Evolutionary conservation across 73 alveolate species (phyloP), one percentile per base, ranked within the genome.

Genomic region (Paramecium pentaurelia): DNA sequence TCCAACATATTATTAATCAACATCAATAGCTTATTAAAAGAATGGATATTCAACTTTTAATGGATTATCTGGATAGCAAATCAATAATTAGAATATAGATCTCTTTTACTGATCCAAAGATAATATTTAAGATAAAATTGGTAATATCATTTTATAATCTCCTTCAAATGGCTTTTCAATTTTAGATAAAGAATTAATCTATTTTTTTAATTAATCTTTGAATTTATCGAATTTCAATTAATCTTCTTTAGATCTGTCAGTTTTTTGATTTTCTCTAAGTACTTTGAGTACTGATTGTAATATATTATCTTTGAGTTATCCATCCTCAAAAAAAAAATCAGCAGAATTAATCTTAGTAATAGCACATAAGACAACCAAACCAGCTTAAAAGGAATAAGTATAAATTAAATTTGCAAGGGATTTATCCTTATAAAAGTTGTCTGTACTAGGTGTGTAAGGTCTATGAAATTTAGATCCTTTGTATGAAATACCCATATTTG

Each of bases 381-480:
- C 91, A 1, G 77, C 91, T 64, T 44, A 25, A 10, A 45, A 80
- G 8, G 64, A 22, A 80, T 80, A 80, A 4, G 71, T 22, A 80
- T 80, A 20, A 27, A 25, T 47, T 27, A 49, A 22, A 49, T 49
- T 80, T 37, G 38, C 58, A 16, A 75, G 64, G 20, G 87, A 45
- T 80, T 80, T 80, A 22, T 80, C 73, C 30, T 80, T 80, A n/a
- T 6, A 25, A 42, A 44, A 80, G 58, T 7, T 40, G 30, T 80
- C 91, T 10, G 77, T 80, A 27, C 64, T 44, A 11, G 89, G 89
- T 20, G 5, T 22, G 6, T 77, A 77, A 16, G 40, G 44, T 40
- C 89, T 77, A 77, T 77, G 89, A 44, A 77, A 77, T 44, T 77
- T 77, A 49, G 60, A 49, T 0, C 60, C 49, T 40, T 80, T 80